A percentile compares a stretch with the other conserved stretches of the same genome.
Conservation (phyloP, 2,329 filamentous ascomycete genomes). For the Stagonosporopsis chrysanthemi region DNA sequence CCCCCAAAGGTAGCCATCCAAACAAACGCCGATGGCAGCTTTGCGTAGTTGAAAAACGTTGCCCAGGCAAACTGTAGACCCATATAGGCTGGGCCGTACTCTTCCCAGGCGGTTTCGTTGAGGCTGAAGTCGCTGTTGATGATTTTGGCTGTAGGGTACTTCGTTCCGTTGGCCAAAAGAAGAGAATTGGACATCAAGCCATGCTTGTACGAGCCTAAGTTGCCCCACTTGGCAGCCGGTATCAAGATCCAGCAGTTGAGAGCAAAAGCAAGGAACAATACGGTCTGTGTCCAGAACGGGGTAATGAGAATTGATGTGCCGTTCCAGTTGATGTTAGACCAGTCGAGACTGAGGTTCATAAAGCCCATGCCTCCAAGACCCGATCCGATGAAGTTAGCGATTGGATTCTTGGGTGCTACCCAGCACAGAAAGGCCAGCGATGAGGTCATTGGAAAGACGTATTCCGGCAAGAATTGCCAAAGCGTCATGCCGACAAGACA, state of each 20-base stretch:
- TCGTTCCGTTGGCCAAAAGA: slow-evolving; percentile 58
- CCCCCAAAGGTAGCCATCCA: slow-evolving; percentile 67
- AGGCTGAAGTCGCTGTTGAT: slow-evolving; percentile 56
- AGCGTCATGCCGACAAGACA: slow-evolving; percentile 61
- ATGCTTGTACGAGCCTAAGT: slow-evolving; percentile 60
- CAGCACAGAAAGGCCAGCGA: slow-evolving; percentile 70
- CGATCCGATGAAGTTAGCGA: slow-evolving; percentile 66
- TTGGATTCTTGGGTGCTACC: slow-evolving; percentile 65
- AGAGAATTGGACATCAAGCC: slow-evolving; percentile 66
- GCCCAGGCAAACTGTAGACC: slow-evolving; percentile 65
- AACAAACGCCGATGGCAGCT: slow-evolving; percentile 64
- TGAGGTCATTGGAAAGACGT: slow-evolving; percentile 65
- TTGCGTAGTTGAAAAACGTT: slow-evolving; percentile 68
- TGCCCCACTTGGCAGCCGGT: slow-evolving; percentile 66
- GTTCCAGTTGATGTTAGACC: slow-evolving; percentile 65
- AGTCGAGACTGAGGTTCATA: slow-evolving; percentile 66
- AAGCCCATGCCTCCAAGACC: slow-evolving; percentile 70
- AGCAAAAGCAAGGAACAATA: slow-evolving; percentile 63
- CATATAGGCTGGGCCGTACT: slow-evolving; percentile 64
- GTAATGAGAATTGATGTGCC: slow-evolving; percentile 55
- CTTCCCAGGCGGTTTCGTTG: slow-evolving; percentile 57
- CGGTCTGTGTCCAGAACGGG: slow-evolving; percentile 67
- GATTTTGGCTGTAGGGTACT: slow-evolving; percentile 55
- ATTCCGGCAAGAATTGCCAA: slow-evolving; percentile 71
- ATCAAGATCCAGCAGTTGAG: slow-evolving; percentile 66